A percentile compares a stretch with the other conserved stretches of the same genome.
phyloP scores from a whole-genome alignment of 2,329 filamentous ascomycete species.

The Tolypocladium pustulatum region DNA sequence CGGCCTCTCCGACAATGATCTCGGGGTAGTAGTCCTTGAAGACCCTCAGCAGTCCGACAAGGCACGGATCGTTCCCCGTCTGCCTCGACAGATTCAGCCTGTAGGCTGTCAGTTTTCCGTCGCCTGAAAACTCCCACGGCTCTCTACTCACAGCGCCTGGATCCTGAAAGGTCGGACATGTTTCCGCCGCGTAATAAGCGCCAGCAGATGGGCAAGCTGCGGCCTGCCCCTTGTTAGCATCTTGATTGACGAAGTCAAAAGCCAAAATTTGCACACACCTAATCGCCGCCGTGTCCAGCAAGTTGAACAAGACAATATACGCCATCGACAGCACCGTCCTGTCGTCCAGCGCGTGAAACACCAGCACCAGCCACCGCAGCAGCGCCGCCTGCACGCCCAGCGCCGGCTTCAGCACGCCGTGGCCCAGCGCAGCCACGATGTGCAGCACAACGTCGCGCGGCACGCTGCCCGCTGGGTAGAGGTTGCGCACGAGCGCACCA shows the following conservation, averaged over 20 bases:
- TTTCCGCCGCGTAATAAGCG: slow-evolving; percentile 66
- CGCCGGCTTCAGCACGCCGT: slow-evolving; percentile 65
- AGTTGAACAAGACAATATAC: slow-evolving; percentile 69
- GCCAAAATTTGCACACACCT: slow-evolving; percentile 30
- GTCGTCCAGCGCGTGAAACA: slow-evolving; percentile 61
- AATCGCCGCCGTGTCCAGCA: slow-evolving; percentile 70
- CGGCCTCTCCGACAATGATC: slow-evolving; percentile 65
- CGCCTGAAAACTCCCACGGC: neutral
- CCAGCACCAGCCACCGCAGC: slow-evolving; percentile 68
- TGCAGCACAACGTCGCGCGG: slow-evolving; percentile 49
- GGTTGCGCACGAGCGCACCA: slow-evolving; percentile 56
- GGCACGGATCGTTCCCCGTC: slow-evolving; percentile 60
- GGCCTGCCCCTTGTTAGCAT: slow-evolving; percentile 24
- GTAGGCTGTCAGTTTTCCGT: neutral
- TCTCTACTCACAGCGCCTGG: slow-evolving; percentile 51
- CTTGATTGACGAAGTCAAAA: neutral
- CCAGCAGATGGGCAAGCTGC: slow-evolving; percentile 65
- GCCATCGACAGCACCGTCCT: slow-evolving; percentile 53
- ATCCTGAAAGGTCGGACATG: slow-evolving; percentile 80
- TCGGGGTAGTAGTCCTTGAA: slow-evolving; percentile 89
- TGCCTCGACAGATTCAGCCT: slow-evolving; percentile 49
- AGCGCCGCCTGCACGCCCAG: slow-evolving; percentile 59
- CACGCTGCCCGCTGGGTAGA: slow-evolving; percentile 65
- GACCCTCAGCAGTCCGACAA: slow-evolving; percentile 66
- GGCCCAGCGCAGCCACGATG: slow-evolving; percentile 64